These are phyloP conservation scores for Dissophora globulifera DNA, from an alignment of 192 early-diverging fungal species.

Conservation along the genomic window DNA sequence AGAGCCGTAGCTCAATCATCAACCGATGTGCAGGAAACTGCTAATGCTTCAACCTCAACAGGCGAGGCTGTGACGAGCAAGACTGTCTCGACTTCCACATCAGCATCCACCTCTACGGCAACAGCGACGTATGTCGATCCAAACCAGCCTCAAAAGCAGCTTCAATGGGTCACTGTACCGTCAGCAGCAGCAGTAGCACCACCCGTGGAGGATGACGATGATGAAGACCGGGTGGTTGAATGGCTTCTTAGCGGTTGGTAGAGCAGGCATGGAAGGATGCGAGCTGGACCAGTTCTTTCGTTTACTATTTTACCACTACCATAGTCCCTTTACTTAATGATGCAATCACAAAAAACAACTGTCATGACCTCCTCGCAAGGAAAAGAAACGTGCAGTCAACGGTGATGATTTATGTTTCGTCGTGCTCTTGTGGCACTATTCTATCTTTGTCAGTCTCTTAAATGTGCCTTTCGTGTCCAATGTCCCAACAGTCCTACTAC, in stretches of 20 bases:
- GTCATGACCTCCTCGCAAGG: background rate
- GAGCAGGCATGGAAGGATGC: background rate
- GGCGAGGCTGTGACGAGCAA: background rate
- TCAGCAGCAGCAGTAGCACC: background rate
- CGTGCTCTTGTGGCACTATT: no score
- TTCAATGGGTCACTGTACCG: conserved; percentile 24
- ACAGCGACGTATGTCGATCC: background rate
- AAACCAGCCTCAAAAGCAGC: conserved; percentile 22
- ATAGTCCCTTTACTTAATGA: no score
- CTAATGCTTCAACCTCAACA: background rate
- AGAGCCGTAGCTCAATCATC: background rate
- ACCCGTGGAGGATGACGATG: conserved; percentile 40
- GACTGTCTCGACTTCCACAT: conserved; percentile 8
- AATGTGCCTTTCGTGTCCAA: no score
- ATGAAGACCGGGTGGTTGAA: conserved; percentile 51
- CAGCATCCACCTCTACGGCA: conserved; percentile 1
- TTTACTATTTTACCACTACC: no score
- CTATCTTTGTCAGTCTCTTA: no score
- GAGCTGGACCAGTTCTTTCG: no score
- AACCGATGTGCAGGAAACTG: conserved; percentile 7
- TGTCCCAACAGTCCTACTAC: no score
- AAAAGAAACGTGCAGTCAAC: background rate
- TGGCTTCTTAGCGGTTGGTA: conserved; percentile 48
- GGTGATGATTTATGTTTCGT: no score
- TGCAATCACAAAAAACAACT: background rate